These are phyloP conservation scores for Mucuna pruriens DNA, from an alignment of 306 rosid genomes.

Conservation along the genomic window DNA sequence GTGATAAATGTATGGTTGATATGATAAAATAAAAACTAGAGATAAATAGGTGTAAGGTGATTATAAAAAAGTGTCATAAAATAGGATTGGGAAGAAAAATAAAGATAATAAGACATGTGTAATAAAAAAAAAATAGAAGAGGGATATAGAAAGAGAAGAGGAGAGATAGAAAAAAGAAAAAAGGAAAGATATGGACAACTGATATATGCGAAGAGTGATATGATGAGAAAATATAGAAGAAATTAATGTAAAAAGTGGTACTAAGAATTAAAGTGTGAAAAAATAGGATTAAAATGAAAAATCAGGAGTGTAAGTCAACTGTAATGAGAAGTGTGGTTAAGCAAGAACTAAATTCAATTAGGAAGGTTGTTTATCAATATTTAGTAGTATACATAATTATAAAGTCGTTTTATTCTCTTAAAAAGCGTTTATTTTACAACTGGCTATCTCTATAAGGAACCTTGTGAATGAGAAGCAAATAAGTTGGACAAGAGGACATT, in stretches of 20 bases:
- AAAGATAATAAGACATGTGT: background rate
- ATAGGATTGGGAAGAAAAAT: background rate
- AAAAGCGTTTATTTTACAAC: constrained; percentile 9
- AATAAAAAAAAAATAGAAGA: background rate
- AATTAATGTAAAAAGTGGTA: background rate
- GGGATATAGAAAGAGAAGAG: no score
- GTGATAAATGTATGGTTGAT: background rate
- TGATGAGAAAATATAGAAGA: background rate
- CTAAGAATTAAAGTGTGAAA: background rate
- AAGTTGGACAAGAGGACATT: constrained; percentile 41
- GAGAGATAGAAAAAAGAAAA: no score
- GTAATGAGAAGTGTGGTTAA: background rate
- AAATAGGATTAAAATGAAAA: no score
- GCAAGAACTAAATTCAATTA: background rate
- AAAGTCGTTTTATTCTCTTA: background rate
- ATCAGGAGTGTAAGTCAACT: no score
- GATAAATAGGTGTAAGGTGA: background rate
- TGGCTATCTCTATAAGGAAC: constrained; percentile 16
- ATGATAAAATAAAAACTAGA: background rate
- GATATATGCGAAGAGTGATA: background rate
- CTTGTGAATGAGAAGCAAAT: constrained; percentile 30
- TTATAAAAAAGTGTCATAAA: background rate
- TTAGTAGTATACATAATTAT: background rate
- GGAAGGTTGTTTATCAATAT: background rate
- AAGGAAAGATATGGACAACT: background rate